Evolutionary conservation across 768 basidiomycete species (phyloP).

Genomic region (Suillus americanus): DNA sequence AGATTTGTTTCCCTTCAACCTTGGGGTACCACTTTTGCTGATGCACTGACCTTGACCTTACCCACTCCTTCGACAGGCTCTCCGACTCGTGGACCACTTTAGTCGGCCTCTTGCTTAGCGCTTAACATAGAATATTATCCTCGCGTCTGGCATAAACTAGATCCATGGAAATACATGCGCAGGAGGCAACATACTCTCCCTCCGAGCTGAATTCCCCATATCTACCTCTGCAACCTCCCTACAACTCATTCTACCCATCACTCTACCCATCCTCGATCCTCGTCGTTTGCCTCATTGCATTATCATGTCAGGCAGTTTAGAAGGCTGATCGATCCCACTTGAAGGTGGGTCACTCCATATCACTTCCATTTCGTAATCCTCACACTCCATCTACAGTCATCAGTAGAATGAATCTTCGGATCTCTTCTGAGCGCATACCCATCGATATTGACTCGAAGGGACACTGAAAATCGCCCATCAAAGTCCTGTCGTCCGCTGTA

Average conservation of each 20-base stretch:
- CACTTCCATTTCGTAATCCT: not conserved
- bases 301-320: not conserved
- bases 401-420: not conserved
- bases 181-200: too few relatives aligned
- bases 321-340: not conserved
- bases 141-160: too few relatives aligned
- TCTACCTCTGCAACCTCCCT: not conserved
- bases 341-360: not conserved
- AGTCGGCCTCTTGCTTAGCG: too few relatives aligned
- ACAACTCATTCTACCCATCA: not conserved
- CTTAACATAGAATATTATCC: too few relatives aligned
- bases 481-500: too few relatives aligned
- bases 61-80: too few relatives aligned
- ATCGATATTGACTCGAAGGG: not conserved
- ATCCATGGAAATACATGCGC: too few relatives aligned
- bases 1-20: too few relatives aligned
- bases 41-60: too few relatives aligned
- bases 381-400: not conserved
- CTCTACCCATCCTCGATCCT: not conserved
- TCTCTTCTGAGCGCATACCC: not conserved
- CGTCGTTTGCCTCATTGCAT: not conserved
- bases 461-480: too few relatives aligned
- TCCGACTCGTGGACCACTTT: too few relatives aligned
- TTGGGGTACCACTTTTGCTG: too few relatives aligned
- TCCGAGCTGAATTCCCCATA: not conserved